Base-by-base conservation (phyloP, 1,284 basidiomycete genomes). In the Ganoderma resinaceum region DNA sequence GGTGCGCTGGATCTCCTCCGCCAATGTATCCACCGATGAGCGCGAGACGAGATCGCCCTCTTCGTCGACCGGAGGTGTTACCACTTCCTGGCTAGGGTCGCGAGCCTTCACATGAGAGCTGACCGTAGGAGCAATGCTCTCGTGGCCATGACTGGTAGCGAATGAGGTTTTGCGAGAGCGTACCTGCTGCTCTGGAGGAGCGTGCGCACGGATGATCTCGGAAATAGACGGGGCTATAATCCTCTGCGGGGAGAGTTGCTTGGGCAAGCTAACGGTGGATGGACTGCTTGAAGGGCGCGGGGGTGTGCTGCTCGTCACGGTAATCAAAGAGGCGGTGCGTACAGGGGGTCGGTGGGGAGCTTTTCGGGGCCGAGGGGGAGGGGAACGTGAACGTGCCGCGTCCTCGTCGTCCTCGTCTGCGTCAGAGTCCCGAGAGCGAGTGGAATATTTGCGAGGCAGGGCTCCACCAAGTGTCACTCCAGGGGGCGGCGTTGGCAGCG, bases 21-120 rank as follows among this genome's bases (percentile, higher is more conserved):
- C 91, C 38, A 95, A 89, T 67, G 92, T 94, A 78, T 95, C 93
- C 67, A 94, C 87, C 12, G 93, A 95, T 23, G 93, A 94, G 29
- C 93, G 88, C 57, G 90, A 89, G 52, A 92, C 72, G 46, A 90
- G 74, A 61, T 92, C 91, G 2, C 82, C 82, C 69, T 91, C 90
- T 66, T 91, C 89, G 65, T 85, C 52, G 12, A 31, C 62, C 37
- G 38, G 52, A 9, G 52, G 20, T 2, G n/a, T 12, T 16, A 11
- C 37, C 18, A 20, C 33, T 20, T 58, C 55, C n/a, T 60, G 35
- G n/a, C 20, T 20, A 37, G 20, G 35, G 3, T 72, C 73, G 7
- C 65, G 68, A 42, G 67, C 66, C 57, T 69, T 73, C 38, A 52
- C 61, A 43, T 68, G 68, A n/a, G 70, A 68, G 37, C 35, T 53